phyloP scores from a whole-genome alignment of 345 rosid genomes.

The Citrus mangshanensis region DNA sequence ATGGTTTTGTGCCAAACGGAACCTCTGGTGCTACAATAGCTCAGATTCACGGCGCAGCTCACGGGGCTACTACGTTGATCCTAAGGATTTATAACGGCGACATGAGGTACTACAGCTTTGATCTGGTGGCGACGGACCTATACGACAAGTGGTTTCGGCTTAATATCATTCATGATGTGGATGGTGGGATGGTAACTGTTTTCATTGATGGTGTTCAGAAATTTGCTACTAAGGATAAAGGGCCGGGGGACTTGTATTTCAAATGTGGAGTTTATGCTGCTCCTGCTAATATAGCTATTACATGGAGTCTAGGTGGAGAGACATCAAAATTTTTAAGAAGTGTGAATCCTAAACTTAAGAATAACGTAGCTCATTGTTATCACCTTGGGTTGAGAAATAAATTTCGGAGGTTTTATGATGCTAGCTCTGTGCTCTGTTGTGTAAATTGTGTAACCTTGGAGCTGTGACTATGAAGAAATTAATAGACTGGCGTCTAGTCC shows the following conservation, averaged over 20 bases:
- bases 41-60: slow-evolving; percentile 33
- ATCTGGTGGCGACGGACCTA: slow-evolving; percentile 10
- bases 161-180: slow-evolving; percentile 37
- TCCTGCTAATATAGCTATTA: slow-evolving; percentile 18
- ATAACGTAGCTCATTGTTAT: not conserved
- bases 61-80: slow-evolving; percentile 26
- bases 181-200: slow-evolving; percentile 24
- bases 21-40: slow-evolving; percentile 34
- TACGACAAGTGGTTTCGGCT: slow-evolving; percentile 43
- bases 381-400: not conserved
- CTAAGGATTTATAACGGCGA: slow-evolving; percentile 33
- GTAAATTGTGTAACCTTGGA: not conserved
- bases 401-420: not conserved
- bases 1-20: slow-evolving; percentile 40
- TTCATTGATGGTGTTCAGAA: slow-evolving; percentile 19
- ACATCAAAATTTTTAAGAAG: slow-evolving; percentile 28
- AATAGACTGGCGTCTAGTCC: no score
- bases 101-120: slow-evolving; percentile 28
- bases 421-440: not conserved
- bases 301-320: slow-evolving; percentile 41
- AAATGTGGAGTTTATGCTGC: slow-evolving; percentile 39
- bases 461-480: no score
- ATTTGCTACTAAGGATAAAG: slow-evolving; percentile 12
- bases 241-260: slow-evolving; percentile 27
- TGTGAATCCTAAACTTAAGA: not conserved